Conservation (phyloP, 176 grass and related monocot genomes). For the Dactylis glomerata region DNA sequence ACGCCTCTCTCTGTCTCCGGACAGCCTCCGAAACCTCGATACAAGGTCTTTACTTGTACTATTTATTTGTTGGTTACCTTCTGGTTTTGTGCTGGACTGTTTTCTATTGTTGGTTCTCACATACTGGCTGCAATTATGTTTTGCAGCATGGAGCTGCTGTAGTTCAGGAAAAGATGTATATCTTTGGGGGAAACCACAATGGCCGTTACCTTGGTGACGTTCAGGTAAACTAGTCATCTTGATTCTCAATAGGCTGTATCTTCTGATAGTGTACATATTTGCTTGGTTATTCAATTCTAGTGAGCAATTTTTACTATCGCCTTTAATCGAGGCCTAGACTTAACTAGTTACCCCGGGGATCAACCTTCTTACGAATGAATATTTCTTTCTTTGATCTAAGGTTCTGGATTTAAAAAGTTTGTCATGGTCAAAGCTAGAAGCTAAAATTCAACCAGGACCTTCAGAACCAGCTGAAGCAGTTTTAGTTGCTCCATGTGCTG, state of each 20-base stretch:
- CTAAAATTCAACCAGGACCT: slow-evolving; percentile 47
- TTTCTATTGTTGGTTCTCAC: slow-evolving; percentile 15
- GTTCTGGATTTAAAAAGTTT: slow-evolving; percentile 87
- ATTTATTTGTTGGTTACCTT: not conserved
- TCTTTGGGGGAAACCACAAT: slow-evolving; percentile 93
- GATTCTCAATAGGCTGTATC: not conserved
- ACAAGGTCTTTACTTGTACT: slow-evolving; percentile 45
- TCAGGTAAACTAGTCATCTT: slow-evolving; percentile 45
- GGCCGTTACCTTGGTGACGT: slow-evolving; percentile 87
- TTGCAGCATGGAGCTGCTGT: slow-evolving; percentile 80
- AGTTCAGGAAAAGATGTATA: slow-evolving; percentile 89
- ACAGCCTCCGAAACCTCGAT: slow-evolving; percentile 63
- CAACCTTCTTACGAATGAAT: not conserved
- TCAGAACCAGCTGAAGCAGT: slow-evolving; percentile 45
- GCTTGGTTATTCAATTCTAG: not conserved
- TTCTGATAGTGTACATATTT: not conserved
- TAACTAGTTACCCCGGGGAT: not conserved
- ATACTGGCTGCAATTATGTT: not conserved
- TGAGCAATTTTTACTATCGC: not conserved
- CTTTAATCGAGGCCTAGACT: not conserved
- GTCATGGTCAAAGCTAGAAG: slow-evolving; percentile 88
- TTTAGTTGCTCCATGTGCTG: slow-evolving; percentile 65
- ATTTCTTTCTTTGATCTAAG: slow-evolving; percentile 28
- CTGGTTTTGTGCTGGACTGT: not conserved
- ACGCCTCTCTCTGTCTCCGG: slow-evolving; percentile 52